These are phyloP conservation scores for Helianthus tuberosus DNA, from an alignment of 129 eudicot species.

Conservation along the genomic window DNA sequence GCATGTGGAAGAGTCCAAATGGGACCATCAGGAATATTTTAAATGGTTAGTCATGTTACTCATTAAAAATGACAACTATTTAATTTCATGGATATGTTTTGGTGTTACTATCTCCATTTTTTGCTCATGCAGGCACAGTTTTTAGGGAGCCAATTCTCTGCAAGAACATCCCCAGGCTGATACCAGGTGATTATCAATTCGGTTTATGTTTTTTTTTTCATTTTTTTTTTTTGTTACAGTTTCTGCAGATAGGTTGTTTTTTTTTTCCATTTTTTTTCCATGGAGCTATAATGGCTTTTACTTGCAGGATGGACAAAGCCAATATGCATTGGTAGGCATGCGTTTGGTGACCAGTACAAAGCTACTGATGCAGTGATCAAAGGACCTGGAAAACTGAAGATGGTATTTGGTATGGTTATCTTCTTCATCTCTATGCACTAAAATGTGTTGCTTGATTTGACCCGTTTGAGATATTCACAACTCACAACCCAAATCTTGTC, in stretches of 20 bases:
- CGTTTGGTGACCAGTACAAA: constrained; percentile 93
- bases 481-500: constrained; percentile 1
- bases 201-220: background rate
- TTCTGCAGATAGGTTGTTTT: no score
- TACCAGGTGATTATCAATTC: constrained; percentile 46
- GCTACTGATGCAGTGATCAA: constrained; percentile 93
- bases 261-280: no score
- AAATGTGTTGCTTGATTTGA: no score
- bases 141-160: constrained; percentile 79
- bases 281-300: constrained; percentile 6
- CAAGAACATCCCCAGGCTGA: constrained; percentile 68
- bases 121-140: constrained; percentile 50
- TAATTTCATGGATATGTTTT: background rate
- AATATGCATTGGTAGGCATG: constrained; percentile 98
- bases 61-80: background rate
- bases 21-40: constrained; percentile 74
- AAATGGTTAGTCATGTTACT: constrained; percentile 46
- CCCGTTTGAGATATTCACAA: constrained; percentile 2
- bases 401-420: constrained; percentile 71
- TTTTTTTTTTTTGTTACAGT: no score
- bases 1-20: constrained; percentile 83
- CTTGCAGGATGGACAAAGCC: constrained; percentile 92
- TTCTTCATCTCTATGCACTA: constrained; percentile 1
- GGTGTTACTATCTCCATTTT: background rate
- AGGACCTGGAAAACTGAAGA: constrained; percentile 91